These are phyloP conservation scores for Clarireedia hainanense DNA, from an alignment of 2,329 filamentous ascomycete genomes.

Conservation along the genomic window DNA sequence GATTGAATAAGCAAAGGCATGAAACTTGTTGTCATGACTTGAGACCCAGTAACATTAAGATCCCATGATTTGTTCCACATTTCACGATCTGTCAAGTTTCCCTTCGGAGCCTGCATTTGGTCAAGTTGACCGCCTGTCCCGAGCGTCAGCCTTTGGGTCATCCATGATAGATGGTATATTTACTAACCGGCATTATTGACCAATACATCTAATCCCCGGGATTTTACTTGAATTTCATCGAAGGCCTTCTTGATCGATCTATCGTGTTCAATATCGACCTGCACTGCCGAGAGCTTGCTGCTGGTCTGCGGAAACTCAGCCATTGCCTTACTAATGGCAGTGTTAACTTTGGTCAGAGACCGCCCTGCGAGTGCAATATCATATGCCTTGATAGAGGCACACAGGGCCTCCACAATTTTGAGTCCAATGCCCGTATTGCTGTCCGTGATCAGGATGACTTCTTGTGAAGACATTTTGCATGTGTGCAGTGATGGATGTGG, in stretches of 20 bases:
- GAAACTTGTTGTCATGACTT: slow-evolving; percentile 31
- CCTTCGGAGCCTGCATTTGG: slow-evolving; percentile 21
- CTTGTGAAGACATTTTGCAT: neutral
- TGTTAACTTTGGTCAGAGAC: slow-evolving; percentile 33
- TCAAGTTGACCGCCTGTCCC: slow-evolving; percentile 26
- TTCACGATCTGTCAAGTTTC: slow-evolving; percentile 29
- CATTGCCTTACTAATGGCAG: slow-evolving; percentile 31
- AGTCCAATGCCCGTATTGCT: slow-evolving; percentile 35
- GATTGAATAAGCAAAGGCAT: slow-evolving; percentile 38
- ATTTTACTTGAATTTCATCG: slow-evolving; percentile 22
- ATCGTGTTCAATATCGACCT: slow-evolving; percentile 29
- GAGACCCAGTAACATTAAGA: slow-evolving; percentile 36
- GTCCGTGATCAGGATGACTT: slow-evolving; percentile 31
- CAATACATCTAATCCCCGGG: slow-evolving; percentile 30
- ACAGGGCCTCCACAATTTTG: slow-evolving; percentile 28
- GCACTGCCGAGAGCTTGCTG: slow-evolving; percentile 20
- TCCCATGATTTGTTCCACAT: slow-evolving; percentile 35
- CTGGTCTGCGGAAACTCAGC: slow-evolving; percentile 28
- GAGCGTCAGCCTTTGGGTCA: neutral
- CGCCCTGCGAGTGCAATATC: slow-evolving; percentile 37
- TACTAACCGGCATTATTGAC: slow-evolving; percentile 30
- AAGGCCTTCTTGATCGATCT: slow-evolving; percentile 28
- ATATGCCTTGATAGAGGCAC: slow-evolving; percentile 9
- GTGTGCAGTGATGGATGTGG: neutral
- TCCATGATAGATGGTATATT: slow-evolving; percentile 1